Conservation (phyloP, 495 filamentous ascomycete species). For the Stereocaulon alpinum region DNA sequence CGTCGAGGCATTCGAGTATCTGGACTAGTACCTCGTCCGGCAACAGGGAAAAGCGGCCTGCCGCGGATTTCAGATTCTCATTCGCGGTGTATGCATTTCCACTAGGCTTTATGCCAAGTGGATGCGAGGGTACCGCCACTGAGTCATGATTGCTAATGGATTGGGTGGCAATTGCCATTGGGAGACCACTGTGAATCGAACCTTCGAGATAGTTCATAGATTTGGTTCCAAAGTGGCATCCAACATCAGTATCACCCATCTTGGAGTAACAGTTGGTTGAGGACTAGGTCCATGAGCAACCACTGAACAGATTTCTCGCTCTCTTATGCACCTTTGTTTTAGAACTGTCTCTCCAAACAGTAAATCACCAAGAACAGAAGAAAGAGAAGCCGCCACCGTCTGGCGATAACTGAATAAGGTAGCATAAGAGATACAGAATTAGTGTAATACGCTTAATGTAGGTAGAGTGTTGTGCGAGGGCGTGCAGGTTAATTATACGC, state of each 20-base stretch:
- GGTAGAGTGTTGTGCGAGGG: no score
- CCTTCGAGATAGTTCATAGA: not conserved
- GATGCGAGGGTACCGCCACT: constrained; percentile 58
- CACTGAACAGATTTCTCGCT: not conserved
- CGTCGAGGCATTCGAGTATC: constrained; percentile 66
- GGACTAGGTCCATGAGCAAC: not conserved
- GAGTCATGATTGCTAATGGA: not conserved
- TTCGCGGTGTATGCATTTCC: constrained; percentile 70
- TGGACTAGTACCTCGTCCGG: constrained; percentile 76
- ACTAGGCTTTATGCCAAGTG: constrained; percentile 73
- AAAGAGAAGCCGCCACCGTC: no score
- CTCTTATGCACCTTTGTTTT: not conserved
- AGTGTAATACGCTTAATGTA: no score
- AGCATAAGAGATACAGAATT: no score
- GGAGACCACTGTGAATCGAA: not conserved
- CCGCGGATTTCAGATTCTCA: constrained; percentile 51
- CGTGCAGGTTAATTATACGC: no score
- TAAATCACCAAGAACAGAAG: no score
- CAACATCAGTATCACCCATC: not conserved
- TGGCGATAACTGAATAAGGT: no score
- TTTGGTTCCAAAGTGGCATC: not conserved
- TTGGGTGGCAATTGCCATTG: no score
- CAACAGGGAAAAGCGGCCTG: constrained; percentile 53
- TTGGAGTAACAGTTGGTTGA: not conserved
- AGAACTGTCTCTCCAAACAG: not conserved